Evolutionary conservation across 768 basidiomycete genomes (phyloP), one percentile per base, ranked within the genome.

Genomic region (Tephrocybe rancida): DNA sequence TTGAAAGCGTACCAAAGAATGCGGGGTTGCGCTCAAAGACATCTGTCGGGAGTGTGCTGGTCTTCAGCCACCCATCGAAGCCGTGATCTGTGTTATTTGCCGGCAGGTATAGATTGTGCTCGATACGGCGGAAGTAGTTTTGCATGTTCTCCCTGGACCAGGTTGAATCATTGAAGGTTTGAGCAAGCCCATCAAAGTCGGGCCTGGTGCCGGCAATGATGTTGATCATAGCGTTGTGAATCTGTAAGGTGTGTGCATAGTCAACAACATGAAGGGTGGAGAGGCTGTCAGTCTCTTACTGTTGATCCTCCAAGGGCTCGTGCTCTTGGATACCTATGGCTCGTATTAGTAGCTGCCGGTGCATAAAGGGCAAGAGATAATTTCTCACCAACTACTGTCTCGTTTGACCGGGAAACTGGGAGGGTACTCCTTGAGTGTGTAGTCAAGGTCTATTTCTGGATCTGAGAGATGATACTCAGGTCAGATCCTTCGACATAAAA

Each of bases 71-170:
- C 22, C 67, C 69, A 32, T 57, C 45, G 50, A 61, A 67, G 5
- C 67, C 67, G 39, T 70, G 69, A 43, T 70, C 65, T 13, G 48
- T 52, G 14, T 58, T 50, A 2, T 52, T 30, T 21, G 48, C 21
- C 13, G 59, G 38, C 11, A 54, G 52, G 52, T 68, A 60, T 9
- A 62, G 49, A 29, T 66, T 66, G 4, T 62, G 41, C 48, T 70
- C 67, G 39, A 70, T 59, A n/a, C 51, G 63, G 16, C 60, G 60
- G 59, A 65, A 68, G 48, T 70, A 70, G 27, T 62, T 56, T 41
- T 67, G 68, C 68, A 70, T 68, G 46, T 65, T 67, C 27, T 59
- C 51, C 39, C 61, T 46, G 1, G 61, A 64, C 69, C 69, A 70
- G 0, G 62, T 61, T 22, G 48, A 16, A 38, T 70, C 67, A 21